Base-by-base conservation (phyloP, 805 yeast species). In the Kregervanrija delftensis region DNA sequence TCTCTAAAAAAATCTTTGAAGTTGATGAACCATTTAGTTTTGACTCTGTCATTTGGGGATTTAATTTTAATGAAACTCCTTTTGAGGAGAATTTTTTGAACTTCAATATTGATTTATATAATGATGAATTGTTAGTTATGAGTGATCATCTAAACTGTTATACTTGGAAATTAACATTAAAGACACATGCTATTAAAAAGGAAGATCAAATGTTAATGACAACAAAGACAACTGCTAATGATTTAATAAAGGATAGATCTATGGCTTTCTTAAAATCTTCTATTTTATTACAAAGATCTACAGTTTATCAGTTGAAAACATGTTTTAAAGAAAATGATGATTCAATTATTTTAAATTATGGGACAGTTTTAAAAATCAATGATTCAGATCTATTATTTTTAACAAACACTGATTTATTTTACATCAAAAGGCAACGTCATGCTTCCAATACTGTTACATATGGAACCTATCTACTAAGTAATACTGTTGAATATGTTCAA, bases 31-130 rank as follows among this genome's bases (percentile, higher is more conserved):
- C 46, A 13, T 65, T 64, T 43, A 47, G 52, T 35, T 53, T 52
- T 35, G 64, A 61, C 5, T 47, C 48, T 14, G 53, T 61, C n/a
- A 52, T 64, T 13, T 66, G 70, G 70, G 55, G 57, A 8, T 64
- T 63, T 50, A 53, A 60, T 43, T 56, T 65, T 46, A 55, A 53
- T 33, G 63, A 61, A 15, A 49, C 60, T 5, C 41, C 51, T 32
- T 33, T 47, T 17, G 52, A 57, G 15, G 65, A 64, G 44, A 49
- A 52, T 39, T 61, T 63, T 34, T 33, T 64, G 11, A 44, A 47
- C 35, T 50, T 64, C 44, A 61, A 63, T 41, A 28, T 64, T 9
- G 67, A 65, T 43, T 14, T 50, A 2, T 48, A 46, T 40, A 49
- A 47, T 11, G 61, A 63, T 45, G 60, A 58, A 41, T 42, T 66